Evolutionary conservation across 163 green algal genomes (phyloP), one percentile per base, ranked within the genome.

Genomic region (Prototheca wickerhamii): DNA sequence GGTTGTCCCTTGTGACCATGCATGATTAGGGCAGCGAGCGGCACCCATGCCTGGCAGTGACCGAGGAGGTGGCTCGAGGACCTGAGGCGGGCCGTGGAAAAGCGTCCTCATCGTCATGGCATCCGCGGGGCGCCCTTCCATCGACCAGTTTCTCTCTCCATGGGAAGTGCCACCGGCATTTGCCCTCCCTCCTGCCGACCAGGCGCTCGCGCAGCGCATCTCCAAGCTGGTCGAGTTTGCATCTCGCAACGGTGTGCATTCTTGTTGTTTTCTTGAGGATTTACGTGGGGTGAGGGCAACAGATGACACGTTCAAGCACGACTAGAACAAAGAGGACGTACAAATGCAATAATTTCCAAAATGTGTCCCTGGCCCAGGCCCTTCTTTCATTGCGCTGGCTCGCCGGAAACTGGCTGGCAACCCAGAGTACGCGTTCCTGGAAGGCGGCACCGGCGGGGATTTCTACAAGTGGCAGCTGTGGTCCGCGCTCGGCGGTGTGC

Each of bases 351-450:
- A 29, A 25, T 0, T 63, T 65, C 42, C 31, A 49, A 35, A n/a
- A 10, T 20, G 51, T 30, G 21, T 37, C 28, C 28, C 20, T 50
- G 29, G 2, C 34, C 33, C 56, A 78, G 59, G 72, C 42, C 51
- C 70, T 5, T 58, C 54, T 17, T 87, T 87, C 33, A 53, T 87
- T 2, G 68, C 79, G 3, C 74, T 74, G 60, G 79, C 87, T 42
- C 37, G 51, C 7, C 26, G 65, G 26, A 73, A 74, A 32, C 79
- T 85, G 58, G 61, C 32, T 0, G 34, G 57, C 37, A 87, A 88
- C 57, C 58, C 74, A 18, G 83, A 90, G 15, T 91, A 85, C 30
- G 53, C 44, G 2, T 91, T 91, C 59, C 71, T 91, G 17, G 60
- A 43, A 46, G 71, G 66, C 33, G 84, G 80, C 23, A 53, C 71